Conservation (phyloP, 192 early-diverging fungal genomes). For the Coemansia guatemalensis region DNA sequence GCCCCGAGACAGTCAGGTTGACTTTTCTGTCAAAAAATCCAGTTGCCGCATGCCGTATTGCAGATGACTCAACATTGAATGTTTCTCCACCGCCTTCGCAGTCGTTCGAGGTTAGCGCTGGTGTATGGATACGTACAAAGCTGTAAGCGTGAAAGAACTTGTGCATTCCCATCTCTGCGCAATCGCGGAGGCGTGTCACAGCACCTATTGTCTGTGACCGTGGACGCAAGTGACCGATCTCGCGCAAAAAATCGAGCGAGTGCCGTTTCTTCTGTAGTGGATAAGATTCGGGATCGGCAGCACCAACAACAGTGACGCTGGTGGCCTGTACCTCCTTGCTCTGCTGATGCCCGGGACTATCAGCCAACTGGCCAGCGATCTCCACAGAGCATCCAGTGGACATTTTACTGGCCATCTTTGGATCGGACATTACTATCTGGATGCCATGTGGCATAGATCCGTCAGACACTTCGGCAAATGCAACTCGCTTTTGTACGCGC, state of each 20-base stretch:
- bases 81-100: conserved; percentile 91
- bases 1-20: conserved; percentile 82
- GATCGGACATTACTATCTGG: conserved; percentile 59
- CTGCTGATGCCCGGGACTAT: conserved; percentile 71
- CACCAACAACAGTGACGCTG: conserved; percentile 24
- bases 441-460: conserved; percentile 71
- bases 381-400: conserved; percentile 73
- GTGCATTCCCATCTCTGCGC: conserved; percentile 66
- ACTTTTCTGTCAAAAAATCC: conserved; percentile 72
- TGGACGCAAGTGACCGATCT: conserved; percentile 72
- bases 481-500: conserved; percentile 72
- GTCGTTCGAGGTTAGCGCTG: conserved; percentile 79
- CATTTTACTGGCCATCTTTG: conserved; percentile 46
- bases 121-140: conserved; percentile 78
- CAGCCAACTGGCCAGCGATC: conserved; percentile 64
- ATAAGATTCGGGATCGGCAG: conserved; percentile 61
- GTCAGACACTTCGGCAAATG: conserved; percentile 78
- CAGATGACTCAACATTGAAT: conserved; percentile 55
- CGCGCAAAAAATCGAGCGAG: conserved; percentile 73
- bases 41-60: conserved; percentile 1
- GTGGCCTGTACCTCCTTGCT: conserved; percentile 66
- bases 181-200: conserved; percentile 68
- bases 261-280: conserved; percentile 86
- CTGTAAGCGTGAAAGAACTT: conserved; percentile 70
- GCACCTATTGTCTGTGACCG: conserved; percentile 74